Conservation (phyloP, 371 early-diverging fungal genomes). For the Spraguea lophii region DNA sequence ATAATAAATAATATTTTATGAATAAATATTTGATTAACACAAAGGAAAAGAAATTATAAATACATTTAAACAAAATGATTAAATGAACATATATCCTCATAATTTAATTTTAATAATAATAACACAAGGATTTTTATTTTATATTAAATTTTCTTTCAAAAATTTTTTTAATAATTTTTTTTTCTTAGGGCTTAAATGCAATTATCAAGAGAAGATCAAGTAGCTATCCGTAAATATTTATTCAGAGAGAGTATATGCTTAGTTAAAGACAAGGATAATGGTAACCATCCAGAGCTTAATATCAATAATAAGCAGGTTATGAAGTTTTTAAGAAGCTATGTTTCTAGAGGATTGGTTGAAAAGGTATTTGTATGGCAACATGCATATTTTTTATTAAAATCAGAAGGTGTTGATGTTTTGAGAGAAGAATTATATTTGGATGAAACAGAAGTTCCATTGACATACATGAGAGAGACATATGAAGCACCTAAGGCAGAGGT, state of each 20-base stretch:
- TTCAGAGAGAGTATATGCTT: background rate
- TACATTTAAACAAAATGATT: too few species aligned
- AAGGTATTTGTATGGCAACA: slow-evolving; percentile 33
- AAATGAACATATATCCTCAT: too few species aligned
- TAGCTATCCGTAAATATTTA: background rate
- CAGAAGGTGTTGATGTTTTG: slow-evolving; percentile 15
- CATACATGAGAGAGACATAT: too few species aligned
- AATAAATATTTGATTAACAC: too few species aligned
- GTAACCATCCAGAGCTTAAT: slow-evolving; percentile 14
- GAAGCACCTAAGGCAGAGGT: too few species aligned
- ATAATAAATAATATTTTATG: too few species aligned
- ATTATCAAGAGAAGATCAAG: background rate
- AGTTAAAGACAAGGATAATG: background rate
- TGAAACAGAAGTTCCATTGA: slow-evolving; percentile 4
- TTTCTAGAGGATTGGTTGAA: slow-evolving; percentile 14
- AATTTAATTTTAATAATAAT: too few species aligned
- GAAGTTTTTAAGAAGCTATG: slow-evolving; percentile 22
- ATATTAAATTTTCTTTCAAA: too few species aligned
- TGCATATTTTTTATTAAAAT: slow-evolving; percentile 23
- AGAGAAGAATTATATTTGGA: slow-evolving; percentile 15
- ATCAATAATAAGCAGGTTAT: slow-evolving; percentile 26
- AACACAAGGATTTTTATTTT: too few species aligned
- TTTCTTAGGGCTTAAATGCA: too few species aligned
- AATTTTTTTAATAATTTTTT: too few species aligned
- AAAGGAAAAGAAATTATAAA: too few species aligned